Base-by-base conservation (phyloP, 495 filamentous ascomycete species). In the Aspergillus coremiiformis region DNA sequence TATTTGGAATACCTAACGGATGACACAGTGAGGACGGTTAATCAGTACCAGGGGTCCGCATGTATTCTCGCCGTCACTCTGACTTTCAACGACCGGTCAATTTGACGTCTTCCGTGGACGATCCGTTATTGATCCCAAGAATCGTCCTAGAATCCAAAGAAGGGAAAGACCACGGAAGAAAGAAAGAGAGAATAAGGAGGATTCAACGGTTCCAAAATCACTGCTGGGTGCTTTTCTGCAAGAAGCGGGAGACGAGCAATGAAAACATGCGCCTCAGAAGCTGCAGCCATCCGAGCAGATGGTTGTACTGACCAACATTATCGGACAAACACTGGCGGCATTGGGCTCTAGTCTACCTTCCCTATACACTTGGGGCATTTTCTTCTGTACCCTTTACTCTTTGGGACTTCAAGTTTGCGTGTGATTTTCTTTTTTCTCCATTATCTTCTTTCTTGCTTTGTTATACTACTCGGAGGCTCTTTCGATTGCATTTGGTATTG, bases 251-350 rank as follows among this genome's bases (percentile, higher is more conserved):
- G 20, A 44, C 44, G 44, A 17, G 37, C 15, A 41, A 41, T 7
- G 17, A 21, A 41, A 41, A 17, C 17, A 20, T 41, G 37, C 37
- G 37, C 37, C 37, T 41, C 17, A 41, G 44, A 54, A 23, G 49
- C 56, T 62, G 59, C 59, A 62, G 59, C 53, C 56, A 59, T 56
- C 59, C 59, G 59, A 51, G 46, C 44, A 43, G 52, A 56, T 49
- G 53, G 59, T 58, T 57, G 58, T 61, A 57, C 58, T 59, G 56
- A 32, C 51, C 53, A 62, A 54, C 59, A 55, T 51, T 44, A 54
- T 56, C 47, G 29, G 51, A 59, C 59, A 62, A 62, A 62, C 59
- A 62, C 56, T 54, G 47, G 44, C 55, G 48, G 51, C 44, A 47
- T 45, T 47, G 35, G 30, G n/a, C 51, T 46, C 26, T 47, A 32